A percentile compares a stretch with the other conserved stretches of the same genome.
Evolutionary conservation across 208 protist species (phyloP).

Genomic region (Leishmania martiniquensis): DNA sequence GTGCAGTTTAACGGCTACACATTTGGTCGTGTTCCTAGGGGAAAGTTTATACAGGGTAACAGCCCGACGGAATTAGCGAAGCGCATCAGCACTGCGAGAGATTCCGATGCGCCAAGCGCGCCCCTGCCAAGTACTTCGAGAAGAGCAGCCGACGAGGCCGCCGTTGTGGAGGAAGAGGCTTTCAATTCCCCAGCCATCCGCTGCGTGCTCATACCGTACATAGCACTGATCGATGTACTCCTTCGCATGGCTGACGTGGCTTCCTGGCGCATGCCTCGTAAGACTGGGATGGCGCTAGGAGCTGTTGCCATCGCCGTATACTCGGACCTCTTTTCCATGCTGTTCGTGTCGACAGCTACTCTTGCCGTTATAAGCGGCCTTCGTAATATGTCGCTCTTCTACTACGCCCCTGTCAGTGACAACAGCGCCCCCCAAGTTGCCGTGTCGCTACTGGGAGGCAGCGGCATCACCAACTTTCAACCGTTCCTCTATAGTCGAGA

Average conservation of each 20-base stretch:
- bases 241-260: constrained; percentile 57
- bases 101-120: constrained; percentile 11
- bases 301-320: constrained; percentile 51
- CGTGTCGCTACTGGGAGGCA: constrained; percentile 28
- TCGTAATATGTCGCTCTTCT: constrained; percentile 57
- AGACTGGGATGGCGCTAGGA: constrained; percentile 60
- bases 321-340: constrained; percentile 54
- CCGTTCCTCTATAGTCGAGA: constrained; percentile 74
- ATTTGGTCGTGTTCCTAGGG: constrained; percentile 54
- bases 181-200: constrained; percentile 58
- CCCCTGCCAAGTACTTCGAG: constrained; percentile 7
- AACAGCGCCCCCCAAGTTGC: constrained; percentile 6
- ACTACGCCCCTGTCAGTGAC: constrained; percentile 45
- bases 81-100: constrained; percentile 3
- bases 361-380: constrained; percentile 41
- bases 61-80: background rate
- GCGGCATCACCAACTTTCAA: constrained; percentile 29
- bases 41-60: constrained; percentile 40
- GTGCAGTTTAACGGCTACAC: constrained; percentile 70
- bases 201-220: constrained; percentile 80
- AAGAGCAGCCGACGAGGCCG: background rate
- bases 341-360: constrained; percentile 48
- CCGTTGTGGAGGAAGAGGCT: constrained; percentile 12
- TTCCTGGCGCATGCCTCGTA: constrained; percentile 64
- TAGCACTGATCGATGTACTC: constrained; percentile 62